Conservation (phyloP, 1,139 yeast species). For the Kodamaea sp. region DNA sequence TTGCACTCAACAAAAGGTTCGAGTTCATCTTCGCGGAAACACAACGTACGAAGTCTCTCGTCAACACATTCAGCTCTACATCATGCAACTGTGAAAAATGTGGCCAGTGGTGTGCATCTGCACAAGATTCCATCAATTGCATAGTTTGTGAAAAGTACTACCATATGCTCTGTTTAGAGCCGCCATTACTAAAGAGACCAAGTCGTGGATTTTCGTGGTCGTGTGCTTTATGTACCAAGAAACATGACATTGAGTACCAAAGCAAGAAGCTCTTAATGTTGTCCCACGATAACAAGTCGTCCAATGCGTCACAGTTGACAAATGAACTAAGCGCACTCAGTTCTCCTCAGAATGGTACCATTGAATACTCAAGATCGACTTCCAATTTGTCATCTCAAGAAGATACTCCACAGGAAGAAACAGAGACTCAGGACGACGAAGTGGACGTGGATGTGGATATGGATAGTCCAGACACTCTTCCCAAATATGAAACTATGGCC, state of each 20-base stretch:
- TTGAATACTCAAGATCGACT: neutral
- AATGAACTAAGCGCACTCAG: conserved; percentile 25
- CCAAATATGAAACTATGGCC: conserved; percentile 65
- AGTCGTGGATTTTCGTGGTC: conserved; percentile 91
- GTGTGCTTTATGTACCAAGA: conserved; percentile 76
- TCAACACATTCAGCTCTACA: conserved; percentile 59
- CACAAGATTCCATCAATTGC: conserved; percentile 76
- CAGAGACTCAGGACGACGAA: conserved; percentile 7
- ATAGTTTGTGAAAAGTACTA: conserved; percentile 70
- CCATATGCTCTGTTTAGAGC: conserved; percentile 85
- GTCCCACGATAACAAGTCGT: conserved; percentile 44
- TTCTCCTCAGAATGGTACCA: conserved; percentile 10
- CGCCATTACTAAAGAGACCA: conserved; percentile 79
- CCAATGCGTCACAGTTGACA: conserved; percentile 37
- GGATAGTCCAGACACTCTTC: conserved; percentile 28
- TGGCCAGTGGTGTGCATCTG: conserved; percentile 74
- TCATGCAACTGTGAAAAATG: conserved; percentile 67
- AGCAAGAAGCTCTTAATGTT: conserved; percentile 43
- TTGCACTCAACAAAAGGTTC: conserved; percentile 67
- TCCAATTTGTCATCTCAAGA: neutral
- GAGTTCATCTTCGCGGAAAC: conserved; percentile 75
- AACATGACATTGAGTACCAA: conserved; percentile 39
- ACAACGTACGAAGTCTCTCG: conserved; percentile 65
- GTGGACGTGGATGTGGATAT: conserved; percentile 9
- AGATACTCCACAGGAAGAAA: conserved; percentile 4